Conservation (phyloP, 2,329 filamentous ascomycete genomes). For the Phaeosphaeria sp. region DNA sequence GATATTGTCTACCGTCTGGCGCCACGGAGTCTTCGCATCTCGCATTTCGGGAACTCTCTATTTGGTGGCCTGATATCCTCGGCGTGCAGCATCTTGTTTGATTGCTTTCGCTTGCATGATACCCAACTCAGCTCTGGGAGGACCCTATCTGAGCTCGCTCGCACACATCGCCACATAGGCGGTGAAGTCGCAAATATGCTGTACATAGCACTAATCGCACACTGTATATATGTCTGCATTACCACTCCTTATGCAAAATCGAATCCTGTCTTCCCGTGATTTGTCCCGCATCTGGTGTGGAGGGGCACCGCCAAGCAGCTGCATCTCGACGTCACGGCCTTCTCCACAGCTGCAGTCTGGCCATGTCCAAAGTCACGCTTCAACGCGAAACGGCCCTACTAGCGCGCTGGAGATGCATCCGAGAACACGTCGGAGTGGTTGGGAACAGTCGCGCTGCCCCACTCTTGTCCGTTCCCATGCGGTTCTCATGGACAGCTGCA, state of each 20-base stretch:
- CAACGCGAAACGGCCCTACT: conserved; percentile 13
- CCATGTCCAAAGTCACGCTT: conserved; percentile 17
- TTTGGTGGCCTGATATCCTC: background rate
- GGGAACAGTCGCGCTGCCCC: conserved; percentile 27
- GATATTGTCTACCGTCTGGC: background rate
- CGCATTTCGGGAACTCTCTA: background rate
- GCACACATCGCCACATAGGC: conserved; percentile 3
- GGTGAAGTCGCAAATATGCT: conserved; percentile 6
- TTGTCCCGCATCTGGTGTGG: conserved; percentile 6
- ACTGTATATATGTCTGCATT: background rate
- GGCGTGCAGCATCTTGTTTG: conserved; percentile 5
- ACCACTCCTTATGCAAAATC: background rate
- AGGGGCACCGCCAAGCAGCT: conserved; percentile 8
- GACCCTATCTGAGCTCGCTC: conserved; percentile 1
- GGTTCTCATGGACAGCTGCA: conserved; percentile 18
- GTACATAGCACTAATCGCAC: conserved; percentile 1
- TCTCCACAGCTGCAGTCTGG: conserved; percentile 4
- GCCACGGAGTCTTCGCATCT: background rate
- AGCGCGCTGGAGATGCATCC: conserved; percentile 19
- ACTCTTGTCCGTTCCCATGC: conserved; percentile 27
- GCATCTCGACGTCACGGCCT: conserved; percentile 16
- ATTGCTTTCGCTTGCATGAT: conserved; percentile 14
- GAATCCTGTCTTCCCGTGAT: background rate
- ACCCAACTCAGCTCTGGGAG: conserved; percentile 9
- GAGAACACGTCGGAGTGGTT: conserved; percentile 15